A percentile compares a stretch with the other conserved stretches of the same genome.
These are phyloP conservation scores for Fragilaria crotonensis DNA, from an alignment of 108 stramenopile genomes.

Conservation along the genomic window DNA sequence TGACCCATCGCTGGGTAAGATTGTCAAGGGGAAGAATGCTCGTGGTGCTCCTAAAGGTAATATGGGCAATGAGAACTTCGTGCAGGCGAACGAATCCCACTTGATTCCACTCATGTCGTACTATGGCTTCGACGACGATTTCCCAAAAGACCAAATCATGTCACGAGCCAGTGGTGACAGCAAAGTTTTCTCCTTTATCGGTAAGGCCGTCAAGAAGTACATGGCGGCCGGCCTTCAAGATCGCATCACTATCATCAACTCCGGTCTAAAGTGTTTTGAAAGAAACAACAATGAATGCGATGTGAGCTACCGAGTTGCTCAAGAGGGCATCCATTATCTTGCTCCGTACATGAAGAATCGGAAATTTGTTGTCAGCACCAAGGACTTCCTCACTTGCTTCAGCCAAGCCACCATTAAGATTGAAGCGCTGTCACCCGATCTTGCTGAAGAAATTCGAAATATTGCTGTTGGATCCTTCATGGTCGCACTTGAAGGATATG, in stretches of 20 bases:
- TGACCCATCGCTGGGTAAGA: neutral
- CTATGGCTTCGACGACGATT: slow-evolving; percentile 58
- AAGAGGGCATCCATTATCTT: slow-evolving; percentile 75
- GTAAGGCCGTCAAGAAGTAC: slow-evolving; percentile 51
- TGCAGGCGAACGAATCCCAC: slow-evolving; percentile 43
- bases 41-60: slow-evolving; percentile 7
- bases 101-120: slow-evolving; percentile 57
- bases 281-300: slow-evolving; percentile 51
- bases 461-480: slow-evolving; percentile 68
- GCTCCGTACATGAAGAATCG: slow-evolving; percentile 79
- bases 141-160: slow-evolving; percentile 67
- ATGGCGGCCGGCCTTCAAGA: slow-evolving; percentile 70
- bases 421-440: slow-evolving; percentile 18
- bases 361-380: slow-evolving; percentile 36
- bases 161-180: slow-evolving; percentile 58
- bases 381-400: slow-evolving; percentile 68
- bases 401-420: slow-evolving; percentile 4
- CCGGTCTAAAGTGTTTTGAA: slow-evolving; percentile 73
- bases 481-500: slow-evolving; percentile 62
- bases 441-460: slow-evolving; percentile 28
- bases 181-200: slow-evolving; percentile 73
- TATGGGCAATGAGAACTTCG: slow-evolving; percentile 59
- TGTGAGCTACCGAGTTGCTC: slow-evolving; percentile 51
- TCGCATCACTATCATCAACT: slow-evolving; percentile 63
- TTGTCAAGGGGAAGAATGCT: neutral